A percentile compares a stretch with the other conserved stretches of the same genome.
phyloP scores from a whole-genome alignment of 257 asterid species.

The Ajuga chamaepitys region DNA sequence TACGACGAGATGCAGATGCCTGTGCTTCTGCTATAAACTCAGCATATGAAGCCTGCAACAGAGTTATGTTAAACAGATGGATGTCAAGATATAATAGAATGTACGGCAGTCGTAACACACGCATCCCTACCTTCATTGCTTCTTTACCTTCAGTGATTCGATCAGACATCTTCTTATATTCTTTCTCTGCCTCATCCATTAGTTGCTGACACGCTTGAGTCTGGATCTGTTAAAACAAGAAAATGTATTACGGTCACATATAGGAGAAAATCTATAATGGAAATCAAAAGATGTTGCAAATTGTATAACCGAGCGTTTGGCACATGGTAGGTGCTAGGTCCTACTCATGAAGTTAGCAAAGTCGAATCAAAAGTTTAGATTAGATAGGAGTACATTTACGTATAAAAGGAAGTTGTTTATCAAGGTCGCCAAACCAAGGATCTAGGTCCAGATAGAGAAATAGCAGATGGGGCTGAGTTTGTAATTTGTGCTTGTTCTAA shows the following conservation, averaged over 20 bases:
- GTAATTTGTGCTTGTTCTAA: background rate
- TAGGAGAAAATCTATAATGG: background rate
- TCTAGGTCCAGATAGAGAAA: background rate
- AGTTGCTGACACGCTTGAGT: constrained; percentile 69
- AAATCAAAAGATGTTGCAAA: background rate
- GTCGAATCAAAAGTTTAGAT: background rate
- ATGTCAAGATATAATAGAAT: constrained; percentile 2
- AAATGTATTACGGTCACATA: constrained; percentile 1
- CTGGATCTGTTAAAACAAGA: constrained; percentile 50
- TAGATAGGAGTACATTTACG: background rate
- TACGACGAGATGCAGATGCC: constrained; percentile 67
- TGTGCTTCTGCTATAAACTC: constrained; percentile 66
- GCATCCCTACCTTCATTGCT: constrained; percentile 65
- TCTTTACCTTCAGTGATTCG: constrained; percentile 66
- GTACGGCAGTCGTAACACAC: background rate
- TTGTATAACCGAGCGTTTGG: constrained; percentile 2
- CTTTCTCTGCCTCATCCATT: constrained; percentile 75
- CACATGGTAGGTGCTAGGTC: background rate
- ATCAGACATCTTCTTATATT: constrained; percentile 54
- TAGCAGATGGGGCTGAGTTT: background rate
- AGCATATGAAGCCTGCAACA: constrained; percentile 65
- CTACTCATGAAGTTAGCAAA: background rate
- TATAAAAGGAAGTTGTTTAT: background rate
- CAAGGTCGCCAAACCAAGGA: background rate
- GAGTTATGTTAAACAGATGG: constrained; percentile 17